These are phyloP conservation scores for Wakefieldia striispora DNA, from an alignment of 768 basidiomycete species.

Conservation along the genomic window DNA sequence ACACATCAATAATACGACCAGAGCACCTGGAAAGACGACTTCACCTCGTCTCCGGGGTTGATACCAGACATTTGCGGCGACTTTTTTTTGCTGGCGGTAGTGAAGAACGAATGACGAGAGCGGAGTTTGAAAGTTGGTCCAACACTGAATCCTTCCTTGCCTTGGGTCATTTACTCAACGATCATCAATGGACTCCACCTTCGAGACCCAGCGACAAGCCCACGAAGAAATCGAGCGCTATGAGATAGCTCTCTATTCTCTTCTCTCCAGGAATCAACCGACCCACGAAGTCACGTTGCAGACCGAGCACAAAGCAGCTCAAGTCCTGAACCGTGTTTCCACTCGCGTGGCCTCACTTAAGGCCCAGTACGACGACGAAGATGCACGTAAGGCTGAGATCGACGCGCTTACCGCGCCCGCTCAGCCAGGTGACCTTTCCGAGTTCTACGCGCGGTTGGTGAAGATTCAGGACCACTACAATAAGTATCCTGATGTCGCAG, in stretches of 20 bases:
- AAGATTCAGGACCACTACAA: constrained; percentile 96
- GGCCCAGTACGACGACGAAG: constrained; percentile 75
- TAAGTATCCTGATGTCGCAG: constrained; percentile 89
- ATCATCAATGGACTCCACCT: constrained; percentile 88
- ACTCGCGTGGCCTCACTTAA: constrained; percentile 64
- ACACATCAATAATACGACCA: background rate
- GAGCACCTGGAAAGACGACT: constrained; percentile 21
- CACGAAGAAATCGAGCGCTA: constrained; percentile 96
- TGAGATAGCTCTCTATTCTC: constrained; percentile 79
- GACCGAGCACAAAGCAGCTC: constrained; percentile 86
- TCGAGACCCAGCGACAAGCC: constrained; percentile 92
- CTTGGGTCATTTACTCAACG: too few relatives aligned
- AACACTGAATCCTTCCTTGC: background rate
- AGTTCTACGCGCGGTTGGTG: constrained; percentile 94
- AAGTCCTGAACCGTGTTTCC: constrained; percentile 83
- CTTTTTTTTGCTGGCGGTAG: constrained; percentile 38
- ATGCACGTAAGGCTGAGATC: constrained; percentile 66
- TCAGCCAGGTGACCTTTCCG: constrained; percentile 73
- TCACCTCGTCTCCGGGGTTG: constrained; percentile 82
- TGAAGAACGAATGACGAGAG: constrained; percentile 20
- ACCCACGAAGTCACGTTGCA: constrained; percentile 65
- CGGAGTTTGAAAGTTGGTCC: constrained; percentile 57
- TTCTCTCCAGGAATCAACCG: constrained; percentile 66
- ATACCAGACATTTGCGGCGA: constrained; percentile 72
- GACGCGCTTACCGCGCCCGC: constrained; percentile 56